These are phyloP conservation scores for Monocercomonoides exilis DNA, from an alignment of 78 protist species.

Conservation along the genomic window DNA sequence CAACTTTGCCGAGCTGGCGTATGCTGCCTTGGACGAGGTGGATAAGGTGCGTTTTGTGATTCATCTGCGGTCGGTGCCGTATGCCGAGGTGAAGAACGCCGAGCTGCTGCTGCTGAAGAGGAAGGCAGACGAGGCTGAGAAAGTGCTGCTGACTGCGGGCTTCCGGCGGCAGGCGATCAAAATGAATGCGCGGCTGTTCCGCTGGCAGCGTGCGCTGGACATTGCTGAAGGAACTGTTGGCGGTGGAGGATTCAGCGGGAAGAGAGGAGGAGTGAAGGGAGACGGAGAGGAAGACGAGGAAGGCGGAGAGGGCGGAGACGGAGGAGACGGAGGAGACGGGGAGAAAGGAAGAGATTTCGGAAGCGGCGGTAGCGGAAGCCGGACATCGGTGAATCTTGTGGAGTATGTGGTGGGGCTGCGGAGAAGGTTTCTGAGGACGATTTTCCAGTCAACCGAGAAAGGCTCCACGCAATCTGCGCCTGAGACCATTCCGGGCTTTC, in stretches of 20 bases:
- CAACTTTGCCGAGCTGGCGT: background rate
- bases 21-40: background rate
- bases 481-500: background rate
- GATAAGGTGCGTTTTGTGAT: background rate
- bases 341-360: no score
- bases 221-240: background rate
- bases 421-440: background rate
- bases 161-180: background rate
- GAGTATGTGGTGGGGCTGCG: background rate
- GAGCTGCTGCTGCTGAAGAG: background rate
- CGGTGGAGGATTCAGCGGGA: background rate
- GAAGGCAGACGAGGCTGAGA: slow-evolving; percentile 1
- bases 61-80: background rate
- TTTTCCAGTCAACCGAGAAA: no score
- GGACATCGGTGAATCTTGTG: background rate
- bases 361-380: background rate
- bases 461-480: background rate
- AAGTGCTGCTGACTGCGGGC: background rate
- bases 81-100: background rate
- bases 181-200: background rate
- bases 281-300: no score
- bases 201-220: background rate
- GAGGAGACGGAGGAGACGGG: no score
- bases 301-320: no score
- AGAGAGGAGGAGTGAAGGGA: no score